Percentiles rank a stretch among this genome's conserved stretches.
Evolutionary conservation across 176 grass and related monocot species (phyloP).

Genomic region (Elaeis guineensis): DNA sequence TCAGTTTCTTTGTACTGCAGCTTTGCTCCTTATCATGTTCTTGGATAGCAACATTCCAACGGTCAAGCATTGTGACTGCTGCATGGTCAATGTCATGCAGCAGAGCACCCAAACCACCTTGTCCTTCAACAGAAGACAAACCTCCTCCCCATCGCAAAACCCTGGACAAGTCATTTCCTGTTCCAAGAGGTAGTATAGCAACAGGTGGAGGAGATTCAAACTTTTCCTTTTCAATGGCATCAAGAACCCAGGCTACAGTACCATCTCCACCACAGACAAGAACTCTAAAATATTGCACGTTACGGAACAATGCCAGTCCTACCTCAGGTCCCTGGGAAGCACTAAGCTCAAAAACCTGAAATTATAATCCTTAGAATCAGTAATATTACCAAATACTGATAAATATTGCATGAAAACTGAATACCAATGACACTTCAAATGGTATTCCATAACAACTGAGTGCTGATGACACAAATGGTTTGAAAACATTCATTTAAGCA

Average conservation of each 20-base stretch:
- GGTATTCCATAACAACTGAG: too few species aligned
- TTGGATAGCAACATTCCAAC: slow-evolving; percentile 71
- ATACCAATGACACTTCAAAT: too few species aligned
- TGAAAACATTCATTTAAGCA: too few species aligned
- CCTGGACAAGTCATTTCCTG: slow-evolving; percentile 78
- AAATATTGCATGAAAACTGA: too few species aligned
- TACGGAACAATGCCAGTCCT: slow-evolving; percentile 55
- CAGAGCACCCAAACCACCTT: slow-evolving; percentile 64
- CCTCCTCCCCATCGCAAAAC: slow-evolving; percentile 81
- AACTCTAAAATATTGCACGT: slow-evolving; percentile 72
- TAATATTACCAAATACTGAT: too few species aligned
- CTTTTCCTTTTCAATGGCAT: slow-evolving; percentile 77
- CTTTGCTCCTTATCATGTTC: slow-evolving; percentile 33
- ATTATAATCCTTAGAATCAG: slow-evolving; percentile 8
- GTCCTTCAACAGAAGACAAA: slow-evolving; percentile 65
- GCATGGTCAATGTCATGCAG: slow-evolving; percentile 64
- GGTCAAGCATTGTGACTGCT: slow-evolving; percentile 81
- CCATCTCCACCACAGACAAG: slow-evolving; percentile 96
- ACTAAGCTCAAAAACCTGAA: slow-evolving; percentile 86
- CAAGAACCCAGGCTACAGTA: slow-evolving; percentile 80
- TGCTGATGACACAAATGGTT: too few species aligned
- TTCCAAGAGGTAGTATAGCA: slow-evolving; percentile 88
- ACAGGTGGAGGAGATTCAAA: slow-evolving; percentile 88
- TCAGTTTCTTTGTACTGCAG: slow-evolving; percentile 49
- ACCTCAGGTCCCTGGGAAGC: slow-evolving; percentile 76